These are phyloP conservation scores for Amauroascus verrucosus DNA, from an alignment of 2,329 filamentous ascomycete genomes.

Conservation along the genomic window DNA sequence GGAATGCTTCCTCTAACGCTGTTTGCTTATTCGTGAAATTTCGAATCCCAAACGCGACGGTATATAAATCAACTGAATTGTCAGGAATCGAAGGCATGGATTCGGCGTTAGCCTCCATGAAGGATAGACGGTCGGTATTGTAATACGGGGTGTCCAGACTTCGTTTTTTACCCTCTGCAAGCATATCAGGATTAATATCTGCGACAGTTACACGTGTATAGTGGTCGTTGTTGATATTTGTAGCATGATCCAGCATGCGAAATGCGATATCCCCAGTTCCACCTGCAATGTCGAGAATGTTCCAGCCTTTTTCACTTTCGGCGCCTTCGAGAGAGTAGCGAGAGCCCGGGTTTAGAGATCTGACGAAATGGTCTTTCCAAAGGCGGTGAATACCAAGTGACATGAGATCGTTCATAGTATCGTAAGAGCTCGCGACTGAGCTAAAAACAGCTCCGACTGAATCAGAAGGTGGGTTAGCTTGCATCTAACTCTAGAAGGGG, in stretches of 20 bases:
- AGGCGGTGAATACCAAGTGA: conserved; percentile 91
- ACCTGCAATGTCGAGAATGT: conserved; percentile 89
- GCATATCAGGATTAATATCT: conserved; percentile 95
- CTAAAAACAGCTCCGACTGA: conserved; percentile 79
- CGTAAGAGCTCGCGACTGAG: conserved; percentile 87
- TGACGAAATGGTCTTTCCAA: conserved; percentile 96
- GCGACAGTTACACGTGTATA: conserved; percentile 78
- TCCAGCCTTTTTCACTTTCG: conserved; percentile 44
- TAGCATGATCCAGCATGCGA: conserved; percentile 82
- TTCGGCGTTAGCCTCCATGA: conserved; percentile 87
- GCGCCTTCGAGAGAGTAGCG: conserved; percentile 29
- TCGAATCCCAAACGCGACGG: conserved; percentile 91
- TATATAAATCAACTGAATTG: conserved; percentile 82
- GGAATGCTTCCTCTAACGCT: conserved; percentile 71
- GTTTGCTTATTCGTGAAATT: conserved; percentile 90
- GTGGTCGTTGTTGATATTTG: conserved; percentile 66
- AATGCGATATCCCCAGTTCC: conserved; percentile 97
- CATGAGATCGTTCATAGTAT: conserved; percentile 99
- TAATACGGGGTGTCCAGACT: conserved; percentile 54
- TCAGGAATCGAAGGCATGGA: conserved; percentile 54
- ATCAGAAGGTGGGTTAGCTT: conserved; percentile 2
- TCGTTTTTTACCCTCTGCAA: conserved; percentile 75
- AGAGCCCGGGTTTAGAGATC: conserved; percentile 73
- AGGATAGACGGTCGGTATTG: conserved; percentile 48
- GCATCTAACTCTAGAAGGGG: background rate